Base-by-base conservation (phyloP, 2,329 filamentous ascomycete species). In the Diaporthe sp. region DNA sequence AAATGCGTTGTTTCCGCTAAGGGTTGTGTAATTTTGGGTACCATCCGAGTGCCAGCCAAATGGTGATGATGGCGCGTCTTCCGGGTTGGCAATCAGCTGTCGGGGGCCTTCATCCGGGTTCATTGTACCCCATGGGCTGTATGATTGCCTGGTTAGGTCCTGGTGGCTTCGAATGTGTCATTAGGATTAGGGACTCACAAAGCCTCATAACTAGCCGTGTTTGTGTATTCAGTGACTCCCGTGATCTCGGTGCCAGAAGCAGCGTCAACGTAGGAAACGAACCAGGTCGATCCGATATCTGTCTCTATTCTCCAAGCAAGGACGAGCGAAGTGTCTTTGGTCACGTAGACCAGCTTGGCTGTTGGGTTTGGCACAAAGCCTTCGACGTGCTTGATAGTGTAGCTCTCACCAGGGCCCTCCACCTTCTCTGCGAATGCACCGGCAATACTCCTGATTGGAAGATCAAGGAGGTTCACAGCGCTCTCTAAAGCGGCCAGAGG, bases 11-110 rank as follows among this genome's bases (percentile, higher is more conserved):
- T 65, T 65, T 8, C 61, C 61, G 9, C 42, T 25, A 10, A 65
- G 6, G 4, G 61, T 34, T 7, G 42, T 65, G 42, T 65, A 65
- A 31, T 34, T 8, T 28, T 49, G 61, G 0, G 25, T 49, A 4
- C 61, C 61, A 13, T 65, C 61, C 22, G 61, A 65, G 25, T 65
- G 61, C 61, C 61, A 65, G 42, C 61, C 61, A 17, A 65, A 65
- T 49, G 61, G 39, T 12, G 61, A 65, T 13, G 42, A 46, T 13
- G 25, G 39, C 9, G 5, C 4, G 17, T 65, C 61, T 10, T 65
- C 42, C 1, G 61, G 61, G 19, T 49, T 28, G 25, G 28, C 42
- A 15, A 65, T 31, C n/a, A 65, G 61, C 42, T n/a, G 15, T 1
- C 61, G 42, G 8, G 42, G 17, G 28, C 61, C 61, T 34, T 65